Percentiles rank a stretch among this genome's conserved stretches.
phyloP scores from a whole-genome alignment of 805 yeast genomes.

The Teunomyces stri region DNA sequence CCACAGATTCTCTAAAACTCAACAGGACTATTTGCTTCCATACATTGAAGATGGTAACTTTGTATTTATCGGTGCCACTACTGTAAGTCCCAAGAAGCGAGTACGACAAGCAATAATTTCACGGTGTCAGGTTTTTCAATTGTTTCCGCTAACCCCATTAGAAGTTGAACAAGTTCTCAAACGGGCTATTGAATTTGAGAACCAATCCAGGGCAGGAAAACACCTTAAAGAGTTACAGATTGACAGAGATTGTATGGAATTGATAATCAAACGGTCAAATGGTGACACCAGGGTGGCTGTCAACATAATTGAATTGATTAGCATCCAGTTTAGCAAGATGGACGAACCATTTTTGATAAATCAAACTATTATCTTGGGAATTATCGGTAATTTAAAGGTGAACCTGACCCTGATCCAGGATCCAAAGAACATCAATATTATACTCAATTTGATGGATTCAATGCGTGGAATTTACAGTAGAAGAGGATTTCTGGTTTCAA shows the following conservation, averaged over 20 bases:
- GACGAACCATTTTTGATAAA: not conserved
- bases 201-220: constrained; percentile 19
- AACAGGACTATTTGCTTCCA: constrained; percentile 85
- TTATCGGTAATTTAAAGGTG: not conserved
- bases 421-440: constrained; percentile 13
- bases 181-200: constrained; percentile 51
- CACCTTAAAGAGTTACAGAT: not conserved
- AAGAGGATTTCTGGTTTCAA: constrained; percentile 7
- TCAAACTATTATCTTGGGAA: not conserved
- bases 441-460: constrained; percentile 5
- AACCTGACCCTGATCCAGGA: constrained; percentile 15
- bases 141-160: constrained; percentile 48
- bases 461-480: not conserved
- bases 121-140: constrained; percentile 75
- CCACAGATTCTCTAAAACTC: constrained; percentile 80
- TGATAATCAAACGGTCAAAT: constrained; percentile 15
- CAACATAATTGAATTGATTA: constrained; percentile 30
- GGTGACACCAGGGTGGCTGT: constrained; percentile 38
- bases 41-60: constrained; percentile 82
- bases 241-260: constrained; percentile 8
- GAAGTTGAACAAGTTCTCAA: constrained; percentile 55
- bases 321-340: constrained; percentile 12
- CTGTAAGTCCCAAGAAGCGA: constrained; percentile 68
- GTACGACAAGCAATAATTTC: constrained; percentile 80
- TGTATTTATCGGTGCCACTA: constrained; percentile 90